Conservation (phyloP, 1,139 yeast genomes). For the Geotrichum macrosporum region DNA sequence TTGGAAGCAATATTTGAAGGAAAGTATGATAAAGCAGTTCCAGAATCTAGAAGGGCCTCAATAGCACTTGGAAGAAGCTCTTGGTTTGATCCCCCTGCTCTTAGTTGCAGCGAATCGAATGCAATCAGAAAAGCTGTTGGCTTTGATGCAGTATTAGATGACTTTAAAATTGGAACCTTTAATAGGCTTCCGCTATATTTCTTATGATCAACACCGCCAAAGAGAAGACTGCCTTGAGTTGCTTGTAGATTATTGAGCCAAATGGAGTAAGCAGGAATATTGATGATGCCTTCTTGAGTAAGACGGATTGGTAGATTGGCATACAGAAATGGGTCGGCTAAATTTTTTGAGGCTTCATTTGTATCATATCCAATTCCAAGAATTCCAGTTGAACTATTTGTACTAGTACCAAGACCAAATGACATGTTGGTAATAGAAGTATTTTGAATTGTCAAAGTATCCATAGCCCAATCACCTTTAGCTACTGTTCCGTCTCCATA, state of each 20-base stretch:
- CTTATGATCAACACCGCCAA: constrained; percentile 57
- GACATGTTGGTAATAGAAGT: constrained; percentile 24
- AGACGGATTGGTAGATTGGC: constrained; percentile 47
- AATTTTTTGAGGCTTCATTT: constrained; percentile 26
- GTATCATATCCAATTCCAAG: constrained; percentile 32
- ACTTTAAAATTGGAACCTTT: constrained; percentile 28
- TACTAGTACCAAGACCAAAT: constrained; percentile 33
- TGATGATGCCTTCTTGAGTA: constrained; percentile 47
- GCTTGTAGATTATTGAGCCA: constrained; percentile 47
- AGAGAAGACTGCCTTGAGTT: constrained; percentile 47
- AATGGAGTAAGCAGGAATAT: constrained; percentile 50
- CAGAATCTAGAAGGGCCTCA: constrained; percentile 34
- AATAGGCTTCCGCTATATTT: constrained; percentile 48
- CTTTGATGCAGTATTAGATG: constrained; percentile 16
- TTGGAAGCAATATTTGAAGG: constrained; percentile 26
- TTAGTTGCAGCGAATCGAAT: constrained; percentile 16
- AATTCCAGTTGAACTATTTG: constrained; percentile 36
- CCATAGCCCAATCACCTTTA: constrained; percentile 48
- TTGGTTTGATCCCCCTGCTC: constrained; percentile 13
- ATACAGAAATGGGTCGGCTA: constrained; percentile 31
- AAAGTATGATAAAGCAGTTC: constrained; percentile 34
- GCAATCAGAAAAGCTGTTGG: constrained; percentile 20
- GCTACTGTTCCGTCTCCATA: constrained; percentile 38
- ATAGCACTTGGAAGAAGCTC: constrained; percentile 14
- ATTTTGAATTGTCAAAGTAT: constrained; percentile 35